Conservation (phyloP, 208 protist species). For the Herpetomonas samuelpessoai region DNA sequence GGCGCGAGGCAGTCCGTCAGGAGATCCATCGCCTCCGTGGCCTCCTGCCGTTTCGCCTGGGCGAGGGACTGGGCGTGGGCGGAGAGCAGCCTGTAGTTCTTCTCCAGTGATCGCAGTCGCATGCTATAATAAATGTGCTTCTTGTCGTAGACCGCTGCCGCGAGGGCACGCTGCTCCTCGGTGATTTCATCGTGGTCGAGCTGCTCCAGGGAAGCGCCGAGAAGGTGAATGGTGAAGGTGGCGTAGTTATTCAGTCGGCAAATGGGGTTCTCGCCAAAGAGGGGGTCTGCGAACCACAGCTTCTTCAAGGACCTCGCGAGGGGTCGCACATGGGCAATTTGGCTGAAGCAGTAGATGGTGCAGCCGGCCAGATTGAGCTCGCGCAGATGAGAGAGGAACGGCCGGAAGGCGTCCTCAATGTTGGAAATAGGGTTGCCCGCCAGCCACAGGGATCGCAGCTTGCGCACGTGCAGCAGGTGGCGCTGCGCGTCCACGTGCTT, state of each 20-base stretch:
- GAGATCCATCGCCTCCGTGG: slow-evolving; percentile 18
- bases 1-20: slow-evolving; percentile 28
- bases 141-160: slow-evolving; percentile 87
- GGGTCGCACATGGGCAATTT: slow-evolving; percentile 73
- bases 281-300: slow-evolving; percentile 83
- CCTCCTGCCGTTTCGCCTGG: slow-evolving; percentile 15
- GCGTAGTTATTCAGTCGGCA: slow-evolving; percentile 94
- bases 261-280: slow-evolving; percentile 92
- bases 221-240: slow-evolving; percentile 85
- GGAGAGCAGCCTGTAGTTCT: slow-evolving; percentile 69
- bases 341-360: slow-evolving; percentile 77
- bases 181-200: slow-evolving; percentile 83
- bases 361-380: slow-evolving; percentile 92
- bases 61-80: slow-evolving; percentile 19
- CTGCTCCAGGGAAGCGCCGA: slow-evolving; percentile 47
- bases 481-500: slow-evolving; percentile 20
- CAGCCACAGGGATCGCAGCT: slow-evolving; percentile 76
- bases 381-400: slow-evolving; percentile 46
- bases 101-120: slow-evolving; percentile 87
- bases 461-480: slow-evolving; percentile 45
- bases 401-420: slow-evolving; percentile 47
- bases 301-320: slow-evolving; percentile 58
- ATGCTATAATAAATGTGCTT: slow-evolving; percentile 96
- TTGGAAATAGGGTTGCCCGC: slow-evolving; percentile 70
- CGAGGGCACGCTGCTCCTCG: slow-evolving; percentile 72